phyloP scores from a whole-genome alignment of 805 yeast species.

The Metschnikowia corniflorae region DNA sequence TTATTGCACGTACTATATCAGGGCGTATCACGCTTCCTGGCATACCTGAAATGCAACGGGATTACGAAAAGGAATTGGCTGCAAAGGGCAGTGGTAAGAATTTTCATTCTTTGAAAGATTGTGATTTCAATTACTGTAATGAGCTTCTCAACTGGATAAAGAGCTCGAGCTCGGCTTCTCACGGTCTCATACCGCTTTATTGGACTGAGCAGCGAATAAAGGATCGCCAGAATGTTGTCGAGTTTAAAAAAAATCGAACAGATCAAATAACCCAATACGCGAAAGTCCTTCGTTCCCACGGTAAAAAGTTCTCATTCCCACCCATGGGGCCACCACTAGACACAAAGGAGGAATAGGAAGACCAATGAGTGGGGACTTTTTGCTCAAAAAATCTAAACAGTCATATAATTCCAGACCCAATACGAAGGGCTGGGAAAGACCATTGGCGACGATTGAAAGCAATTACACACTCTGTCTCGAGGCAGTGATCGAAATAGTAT shows the following conservation, averaged over 20 bases:
- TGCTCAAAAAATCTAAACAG: no score
- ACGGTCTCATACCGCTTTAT: slow-evolving; percentile 19
- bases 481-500: no score
- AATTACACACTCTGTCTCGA: no score
- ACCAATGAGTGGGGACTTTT: no score
- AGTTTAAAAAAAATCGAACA: slow-evolving; percentile 16
- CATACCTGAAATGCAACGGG: slow-evolving; percentile 4
- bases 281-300: slow-evolving; percentile 13
- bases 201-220: slow-evolving; percentile 19
- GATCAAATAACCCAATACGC: slow-evolving; percentile 15
- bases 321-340: no score
- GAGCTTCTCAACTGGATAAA: slow-evolving; percentile 17
- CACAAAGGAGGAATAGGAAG: no score
- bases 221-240: slow-evolving; percentile 16
- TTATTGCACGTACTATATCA: slow-evolving; percentile 17
- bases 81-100: slow-evolving; percentile 13
- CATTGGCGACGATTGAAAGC: no score
- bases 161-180: slow-evolving; percentile 10
- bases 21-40: slow-evolving; percentile 15
- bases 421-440: no score
- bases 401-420: no score
- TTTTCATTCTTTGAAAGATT: slow-evolving; percentile 19
- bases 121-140: slow-evolving; percentile 21
- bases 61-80: slow-evolving; percentile 11
- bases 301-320: slow-evolving; percentile 16